Percentiles rank a stretch among this genome's conserved stretches.
phyloP scores from a whole-genome alignment of 192 early-diverging fungal species.

The Obelidium mucronatum region DNA sequence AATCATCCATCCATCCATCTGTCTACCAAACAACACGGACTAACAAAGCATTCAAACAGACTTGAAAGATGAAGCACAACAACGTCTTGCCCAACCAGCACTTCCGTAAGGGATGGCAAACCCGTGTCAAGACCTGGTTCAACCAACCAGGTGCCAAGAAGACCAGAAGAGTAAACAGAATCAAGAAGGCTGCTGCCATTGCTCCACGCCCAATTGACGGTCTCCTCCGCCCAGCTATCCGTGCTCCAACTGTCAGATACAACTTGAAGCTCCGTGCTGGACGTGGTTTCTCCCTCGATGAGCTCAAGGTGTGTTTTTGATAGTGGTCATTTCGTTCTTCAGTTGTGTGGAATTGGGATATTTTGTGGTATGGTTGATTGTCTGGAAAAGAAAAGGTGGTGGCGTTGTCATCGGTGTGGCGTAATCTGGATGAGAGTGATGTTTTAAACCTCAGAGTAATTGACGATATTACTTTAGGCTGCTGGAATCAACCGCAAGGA shows the following conservation, averaged over 20 bases:
- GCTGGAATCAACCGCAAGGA: constrained; percentile 93
- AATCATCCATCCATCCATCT: not conserved
- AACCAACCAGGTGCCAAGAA: constrained; percentile 97
- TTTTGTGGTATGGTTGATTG: no score
- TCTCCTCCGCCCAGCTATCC: constrained; percentile 94
- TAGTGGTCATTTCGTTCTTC: no score
- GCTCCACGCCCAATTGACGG: constrained; percentile 97
- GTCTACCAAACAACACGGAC: not conserved
- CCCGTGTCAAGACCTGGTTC: constrained; percentile 98
- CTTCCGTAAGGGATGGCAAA: constrained; percentile 98
- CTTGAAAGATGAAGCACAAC: constrained; percentile 83
- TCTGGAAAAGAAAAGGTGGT: no score
- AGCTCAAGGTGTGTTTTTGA: constrained; percentile 83
- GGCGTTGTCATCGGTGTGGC: no score
- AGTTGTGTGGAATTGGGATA: no score
- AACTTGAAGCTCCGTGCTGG: constrained; percentile 97
- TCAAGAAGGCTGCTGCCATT: constrained; percentile 94
- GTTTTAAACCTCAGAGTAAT: no score
- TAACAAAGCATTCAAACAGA: not conserved
- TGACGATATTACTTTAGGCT: no score
- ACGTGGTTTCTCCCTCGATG: constrained; percentile 97
- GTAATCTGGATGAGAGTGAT: no score
- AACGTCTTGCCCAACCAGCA: constrained; percentile 93
- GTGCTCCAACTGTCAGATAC: constrained; percentile 97
- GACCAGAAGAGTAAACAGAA: constrained; percentile 82